These are phyloP conservation scores for Colletotrichum limetticola DNA, from an alignment of 2,329 filamentous ascomycete genomes.

Conservation along the genomic window DNA sequence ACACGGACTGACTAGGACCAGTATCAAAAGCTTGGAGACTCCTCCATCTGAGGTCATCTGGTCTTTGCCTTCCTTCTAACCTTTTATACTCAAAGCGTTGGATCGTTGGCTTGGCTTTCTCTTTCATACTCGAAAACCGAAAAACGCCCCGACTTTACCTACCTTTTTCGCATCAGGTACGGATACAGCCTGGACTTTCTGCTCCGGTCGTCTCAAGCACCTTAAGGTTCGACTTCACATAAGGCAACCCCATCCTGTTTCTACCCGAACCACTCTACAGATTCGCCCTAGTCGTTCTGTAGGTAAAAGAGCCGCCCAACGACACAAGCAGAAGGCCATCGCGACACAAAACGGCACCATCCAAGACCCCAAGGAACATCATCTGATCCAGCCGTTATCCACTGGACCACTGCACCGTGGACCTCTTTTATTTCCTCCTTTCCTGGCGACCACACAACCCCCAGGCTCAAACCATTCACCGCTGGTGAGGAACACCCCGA, in stretches of 20 bases:
- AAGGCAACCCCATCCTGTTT: constrained; percentile 23
- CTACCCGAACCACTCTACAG: constrained; percentile 19
- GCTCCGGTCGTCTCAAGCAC: constrained; percentile 19
- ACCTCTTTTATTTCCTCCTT: constrained; percentile 13
- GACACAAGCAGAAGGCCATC: constrained; percentile 22
- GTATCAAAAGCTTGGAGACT: constrained; percentile 33
- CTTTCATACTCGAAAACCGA: not conserved
- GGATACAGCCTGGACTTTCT: constrained; percentile 14
- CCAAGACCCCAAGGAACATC: constrained; percentile 12
- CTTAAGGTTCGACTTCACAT: constrained; percentile 33
- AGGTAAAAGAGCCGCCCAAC: constrained; percentile 29
- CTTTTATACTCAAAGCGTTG: constrained; percentile 24
- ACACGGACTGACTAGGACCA: constrained; percentile 32
- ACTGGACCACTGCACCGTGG: constrained; percentile 26
- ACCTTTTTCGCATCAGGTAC: constrained; percentile 3
- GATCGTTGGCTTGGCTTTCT: not conserved
- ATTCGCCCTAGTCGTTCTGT: constrained; percentile 20
- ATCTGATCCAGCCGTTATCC: constrained; percentile 29
- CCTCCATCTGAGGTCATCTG: constrained; percentile 30
- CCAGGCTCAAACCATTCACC: constrained; percentile 21
- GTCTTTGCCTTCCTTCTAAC: not conserved
- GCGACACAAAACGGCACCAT: constrained; percentile 14
- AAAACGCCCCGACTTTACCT: not conserved
- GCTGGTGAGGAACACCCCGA: constrained; percentile 11
- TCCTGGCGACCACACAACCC: not conserved